phyloP scores from a whole-genome alignment of 192 early-diverging fungal genomes.

The Podila epigama region DNA sequence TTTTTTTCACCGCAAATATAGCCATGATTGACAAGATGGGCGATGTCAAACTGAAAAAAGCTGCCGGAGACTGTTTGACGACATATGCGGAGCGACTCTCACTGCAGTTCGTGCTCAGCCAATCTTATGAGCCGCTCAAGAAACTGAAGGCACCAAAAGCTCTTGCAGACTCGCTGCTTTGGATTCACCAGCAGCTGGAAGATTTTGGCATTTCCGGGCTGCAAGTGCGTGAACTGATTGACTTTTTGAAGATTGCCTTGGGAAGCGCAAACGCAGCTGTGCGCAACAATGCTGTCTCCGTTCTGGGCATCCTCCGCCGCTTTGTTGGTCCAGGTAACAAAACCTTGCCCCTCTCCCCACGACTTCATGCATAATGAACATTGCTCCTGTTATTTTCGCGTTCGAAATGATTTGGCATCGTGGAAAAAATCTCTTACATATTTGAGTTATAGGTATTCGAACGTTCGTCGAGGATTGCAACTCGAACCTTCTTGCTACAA shows the following conservation, averaged over 20 bases:
- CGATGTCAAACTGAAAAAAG: slow-evolving; percentile 93
- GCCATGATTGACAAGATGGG: slow-evolving; percentile 91
- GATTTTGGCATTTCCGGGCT: slow-evolving; percentile 93
- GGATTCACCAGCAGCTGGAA: slow-evolving; percentile 84
- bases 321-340: slow-evolving; percentile 79
- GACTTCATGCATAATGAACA: too few relatives aligned
- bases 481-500: slow-evolving; percentile 76
- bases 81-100: slow-evolving; percentile 78
- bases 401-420: background rate
- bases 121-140: slow-evolving; percentile 78
- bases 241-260: slow-evolving; percentile 83
- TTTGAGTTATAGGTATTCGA: slow-evolving; percentile 66
- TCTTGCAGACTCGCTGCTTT: slow-evolving; percentile 83
- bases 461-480: slow-evolving; percentile 89
- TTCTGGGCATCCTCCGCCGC: slow-evolving; percentile 83
- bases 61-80: slow-evolving; percentile 80
- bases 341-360: background rate
- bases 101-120: slow-evolving; percentile 82
- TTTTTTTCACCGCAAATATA: slow-evolving; percentile 1
- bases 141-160: slow-evolving; percentile 92
- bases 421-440: background rate
- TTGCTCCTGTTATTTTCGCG: background rate
- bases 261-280: slow-evolving; percentile 87
- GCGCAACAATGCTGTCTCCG: slow-evolving; percentile 77
- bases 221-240: slow-evolving; percentile 78